Percentiles rank a stretch among this genome's conserved stretches.
These are phyloP conservation scores for Auricularia cornea DNA, from an alignment of 768 basidiomycete genomes.

Conservation along the genomic window DNA sequence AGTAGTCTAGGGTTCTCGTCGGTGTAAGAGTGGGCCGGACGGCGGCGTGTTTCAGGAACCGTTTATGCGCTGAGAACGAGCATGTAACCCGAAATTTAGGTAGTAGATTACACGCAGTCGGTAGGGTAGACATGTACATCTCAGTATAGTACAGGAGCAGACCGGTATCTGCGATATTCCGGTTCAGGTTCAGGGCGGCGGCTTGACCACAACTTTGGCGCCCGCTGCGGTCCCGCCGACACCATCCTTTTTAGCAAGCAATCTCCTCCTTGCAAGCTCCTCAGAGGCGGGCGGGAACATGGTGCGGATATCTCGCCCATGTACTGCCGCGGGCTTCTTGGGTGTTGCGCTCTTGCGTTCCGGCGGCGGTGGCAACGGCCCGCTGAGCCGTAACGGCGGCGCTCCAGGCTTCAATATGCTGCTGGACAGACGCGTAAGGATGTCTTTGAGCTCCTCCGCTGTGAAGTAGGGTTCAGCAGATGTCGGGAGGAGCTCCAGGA, in stretches of 20 bases:
- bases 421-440: background rate
- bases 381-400: background rate
- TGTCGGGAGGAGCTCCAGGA: background rate
- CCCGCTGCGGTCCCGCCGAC: too few relatives aligned
- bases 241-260: background rate
- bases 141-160: too few relatives aligned
- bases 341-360: background rate
- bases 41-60: too few relatives aligned
- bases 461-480: background rate
- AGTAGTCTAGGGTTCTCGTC: too few relatives aligned
- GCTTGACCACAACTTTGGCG: too few relatives aligned
- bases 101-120: too few relatives aligned
- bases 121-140: too few relatives aligned
- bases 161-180: too few relatives aligned
- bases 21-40: too few relatives aligned
- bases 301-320: background rate
- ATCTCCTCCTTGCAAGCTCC: background rate
- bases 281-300: background rate
- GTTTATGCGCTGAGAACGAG: too few relatives aligned
- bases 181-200: too few relatives aligned
- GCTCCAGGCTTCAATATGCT: background rate
- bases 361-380: background rate
- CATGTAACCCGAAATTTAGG: too few relatives aligned
- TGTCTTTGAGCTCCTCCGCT: background rate
- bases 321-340: background rate